Percentiles rank a stretch among this genome's conserved stretches.
These are phyloP conservation scores for Fraxinus ornus DNA, from an alignment of 305 asterid species.

Conservation along the genomic window DNA sequence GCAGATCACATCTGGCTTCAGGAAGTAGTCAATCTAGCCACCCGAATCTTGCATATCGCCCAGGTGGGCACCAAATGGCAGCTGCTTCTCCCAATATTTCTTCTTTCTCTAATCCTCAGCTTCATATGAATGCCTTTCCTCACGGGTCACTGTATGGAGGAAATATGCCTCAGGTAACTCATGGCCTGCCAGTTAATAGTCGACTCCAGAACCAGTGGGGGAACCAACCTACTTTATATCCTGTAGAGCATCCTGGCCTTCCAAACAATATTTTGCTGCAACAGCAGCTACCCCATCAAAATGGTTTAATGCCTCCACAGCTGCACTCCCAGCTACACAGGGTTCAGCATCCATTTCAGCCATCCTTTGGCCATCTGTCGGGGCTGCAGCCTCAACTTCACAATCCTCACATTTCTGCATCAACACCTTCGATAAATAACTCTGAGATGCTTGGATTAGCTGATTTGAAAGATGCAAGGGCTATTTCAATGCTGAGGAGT, in stretches of 20 bases:
- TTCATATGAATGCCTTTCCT: conserved; percentile 47
- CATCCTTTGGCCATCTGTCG: conserved; percentile 55
- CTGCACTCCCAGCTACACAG: conserved; percentile 60
- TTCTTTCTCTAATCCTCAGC: conserved; percentile 55
- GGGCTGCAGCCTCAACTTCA: conserved; percentile 57
- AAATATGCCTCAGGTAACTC: conserved; percentile 65
- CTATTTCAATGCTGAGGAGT: conserved; percentile 54
- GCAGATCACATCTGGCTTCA: conserved; percentile 62
- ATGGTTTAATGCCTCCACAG: conserved; percentile 59
- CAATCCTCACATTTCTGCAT: conserved; percentile 55
- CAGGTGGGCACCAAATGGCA: conserved; percentile 46
- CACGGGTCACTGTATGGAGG: conserved; percentile 63
- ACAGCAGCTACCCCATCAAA: conserved; percentile 56
- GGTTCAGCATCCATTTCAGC: conserved; percentile 59
- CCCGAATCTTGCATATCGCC: conserved; percentile 42
- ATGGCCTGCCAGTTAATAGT: conserved; percentile 48
- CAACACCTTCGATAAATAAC: conserved; percentile 56
- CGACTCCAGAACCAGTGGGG: conserved; percentile 59
- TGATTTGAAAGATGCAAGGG: conserved; percentile 77
- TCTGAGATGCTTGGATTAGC: conserved; percentile 62
- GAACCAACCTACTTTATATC: conserved; percentile 44
- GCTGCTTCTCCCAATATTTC: conserved; percentile 54
- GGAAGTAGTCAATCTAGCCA: conserved; percentile 49
- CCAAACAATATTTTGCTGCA: conserved; percentile 51
- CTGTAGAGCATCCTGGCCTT: conserved; percentile 53